phyloP scores from a whole-genome alignment of 1,284 basidiomycete genomes.

The Athelia sp. region DNA sequence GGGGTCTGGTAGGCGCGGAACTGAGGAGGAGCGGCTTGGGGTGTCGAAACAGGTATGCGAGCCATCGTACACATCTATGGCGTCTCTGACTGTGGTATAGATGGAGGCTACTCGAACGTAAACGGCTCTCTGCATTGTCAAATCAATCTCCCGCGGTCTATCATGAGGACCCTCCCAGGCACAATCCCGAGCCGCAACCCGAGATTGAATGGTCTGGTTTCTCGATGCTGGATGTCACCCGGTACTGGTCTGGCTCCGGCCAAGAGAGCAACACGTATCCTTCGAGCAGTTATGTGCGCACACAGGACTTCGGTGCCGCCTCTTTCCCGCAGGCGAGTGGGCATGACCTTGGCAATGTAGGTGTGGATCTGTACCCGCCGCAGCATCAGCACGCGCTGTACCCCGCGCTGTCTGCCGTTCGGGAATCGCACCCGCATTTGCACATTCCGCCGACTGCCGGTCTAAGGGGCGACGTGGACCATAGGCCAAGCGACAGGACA shows the following conservation, averaged over 20 bases:
- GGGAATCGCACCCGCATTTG: too few relatives aligned
- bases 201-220: not conserved
- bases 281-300: not conserved
- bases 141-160: slow-evolving; percentile 3
- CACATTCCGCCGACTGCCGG: too few relatives aligned
- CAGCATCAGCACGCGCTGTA: too few relatives aligned
- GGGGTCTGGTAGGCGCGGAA: slow-evolving; percentile 68
- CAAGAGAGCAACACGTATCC: not conserved
- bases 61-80: too few relatives aligned
- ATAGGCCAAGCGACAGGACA: too few relatives aligned
- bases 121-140: slow-evolving; percentile 16
- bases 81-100: slow-evolving; percentile 31
- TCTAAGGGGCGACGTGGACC: too few relatives aligned
- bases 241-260: not conserved
- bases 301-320: not conserved
- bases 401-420: too few relatives aligned
- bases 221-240: not conserved
- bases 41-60: slow-evolving; percentile 68
- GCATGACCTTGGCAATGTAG: not conserved
- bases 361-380: too few relatives aligned
- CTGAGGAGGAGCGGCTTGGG: slow-evolving; percentile 65
- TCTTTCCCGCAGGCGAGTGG: not conserved
- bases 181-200: not conserved
- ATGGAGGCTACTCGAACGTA: slow-evolving; percentile 49
- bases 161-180: not conserved